Evolutionary conservation across 768 basidiomycete genomes (phyloP).

Genomic region (Daedaleopsis nitida): DNA sequence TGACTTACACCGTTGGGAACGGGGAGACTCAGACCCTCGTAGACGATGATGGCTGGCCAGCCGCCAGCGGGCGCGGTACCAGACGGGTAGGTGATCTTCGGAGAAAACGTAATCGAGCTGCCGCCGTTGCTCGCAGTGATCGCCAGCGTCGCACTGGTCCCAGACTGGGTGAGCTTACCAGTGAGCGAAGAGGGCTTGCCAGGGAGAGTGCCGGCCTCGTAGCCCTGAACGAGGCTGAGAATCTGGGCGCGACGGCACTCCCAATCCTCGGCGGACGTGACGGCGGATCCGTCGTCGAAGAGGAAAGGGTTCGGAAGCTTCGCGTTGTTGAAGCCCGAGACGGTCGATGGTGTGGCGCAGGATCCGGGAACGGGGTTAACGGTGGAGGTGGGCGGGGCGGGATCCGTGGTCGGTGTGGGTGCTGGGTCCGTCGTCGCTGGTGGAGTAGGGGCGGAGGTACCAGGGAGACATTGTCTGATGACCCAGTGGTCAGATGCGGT

Average conservation of each 20-base stretch:
- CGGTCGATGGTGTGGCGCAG: conserved; percentile 24
- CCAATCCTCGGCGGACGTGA: conserved; percentile 49
- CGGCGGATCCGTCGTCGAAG: conserved; percentile 46
- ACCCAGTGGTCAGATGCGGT: background rate
- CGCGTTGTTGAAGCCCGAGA: conserved; percentile 38
- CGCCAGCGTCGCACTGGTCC: conserved; percentile 40
- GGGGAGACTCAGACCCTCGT: conserved; percentile 45
- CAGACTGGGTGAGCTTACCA: conserved; percentile 41
- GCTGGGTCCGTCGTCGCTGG: background rate
- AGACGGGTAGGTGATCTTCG: conserved; percentile 47
- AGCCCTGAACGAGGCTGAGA: conserved; percentile 48
- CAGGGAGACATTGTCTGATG: conserved; percentile 19
- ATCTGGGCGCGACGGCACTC: conserved; percentile 54
- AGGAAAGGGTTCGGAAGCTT: conserved; percentile 58
- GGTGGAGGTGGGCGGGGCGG: background rate
- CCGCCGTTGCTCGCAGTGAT: conserved; percentile 50
- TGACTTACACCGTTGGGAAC: conserved; percentile 30
- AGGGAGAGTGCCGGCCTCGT: conserved; percentile 55
- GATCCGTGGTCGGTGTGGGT: conserved; percentile 1
- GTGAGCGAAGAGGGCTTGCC: conserved; percentile 48
- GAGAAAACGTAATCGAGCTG: conserved; percentile 51
- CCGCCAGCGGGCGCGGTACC: conserved; percentile 40
- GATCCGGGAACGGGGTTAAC: conserved; percentile 11
- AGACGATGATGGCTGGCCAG: conserved; percentile 55
- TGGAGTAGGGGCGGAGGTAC: conserved; percentile 5